Evolutionary conservation across 129 eudicot genomes (phyloP).

Genomic region (Kitagawia praeruptora): DNA sequence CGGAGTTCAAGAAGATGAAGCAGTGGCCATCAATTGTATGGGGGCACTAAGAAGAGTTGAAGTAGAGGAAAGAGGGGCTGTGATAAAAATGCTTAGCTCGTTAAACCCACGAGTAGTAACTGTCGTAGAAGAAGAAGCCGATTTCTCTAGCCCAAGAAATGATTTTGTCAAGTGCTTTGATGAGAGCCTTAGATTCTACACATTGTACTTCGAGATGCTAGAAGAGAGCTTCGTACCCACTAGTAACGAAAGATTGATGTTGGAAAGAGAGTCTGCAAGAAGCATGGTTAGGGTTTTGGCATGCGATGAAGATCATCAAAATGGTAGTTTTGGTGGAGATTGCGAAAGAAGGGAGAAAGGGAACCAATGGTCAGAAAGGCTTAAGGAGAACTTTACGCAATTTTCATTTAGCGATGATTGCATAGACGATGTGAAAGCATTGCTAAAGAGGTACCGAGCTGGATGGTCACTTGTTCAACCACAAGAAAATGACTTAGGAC

Average conservation of each 20-base stretch:
- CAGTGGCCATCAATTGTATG: constrained; percentile 59
- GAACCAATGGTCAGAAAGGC: constrained; percentile 59
- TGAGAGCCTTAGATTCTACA: constrained; percentile 73
- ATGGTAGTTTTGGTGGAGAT: constrained; percentile 28
- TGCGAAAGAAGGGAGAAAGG: constrained; percentile 68
- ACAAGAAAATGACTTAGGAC: constrained; percentile 34
- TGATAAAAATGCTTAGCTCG: constrained; percentile 38
- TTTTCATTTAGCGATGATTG: constrained; percentile 58
- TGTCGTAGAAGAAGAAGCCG: constrained; percentile 79
- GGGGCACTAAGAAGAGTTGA: constrained; percentile 52
- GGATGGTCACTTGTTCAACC: constrained; percentile 54
- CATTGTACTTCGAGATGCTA: constrained; percentile 71
- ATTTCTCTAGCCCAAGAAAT: constrained; percentile 43
- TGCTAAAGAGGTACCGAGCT: constrained; percentile 57
- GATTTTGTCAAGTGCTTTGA: constrained; percentile 70
- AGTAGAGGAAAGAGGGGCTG: constrained; percentile 36
- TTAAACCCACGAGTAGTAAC: constrained; percentile 67
- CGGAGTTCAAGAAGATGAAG: constrained; percentile 60
- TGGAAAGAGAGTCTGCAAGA: constrained; percentile 63
- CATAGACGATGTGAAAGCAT: constrained; percentile 63
- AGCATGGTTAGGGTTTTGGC: constrained; percentile 63
- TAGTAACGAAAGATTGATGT: constrained; percentile 62
- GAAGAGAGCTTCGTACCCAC: constrained; percentile 70
- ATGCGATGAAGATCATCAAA: constrained; percentile 31
- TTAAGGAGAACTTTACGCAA: constrained; percentile 36